Base-by-base conservation (phyloP, 2,329 filamentous ascomycete genomes). In the Talaromyces sp. region DNA sequence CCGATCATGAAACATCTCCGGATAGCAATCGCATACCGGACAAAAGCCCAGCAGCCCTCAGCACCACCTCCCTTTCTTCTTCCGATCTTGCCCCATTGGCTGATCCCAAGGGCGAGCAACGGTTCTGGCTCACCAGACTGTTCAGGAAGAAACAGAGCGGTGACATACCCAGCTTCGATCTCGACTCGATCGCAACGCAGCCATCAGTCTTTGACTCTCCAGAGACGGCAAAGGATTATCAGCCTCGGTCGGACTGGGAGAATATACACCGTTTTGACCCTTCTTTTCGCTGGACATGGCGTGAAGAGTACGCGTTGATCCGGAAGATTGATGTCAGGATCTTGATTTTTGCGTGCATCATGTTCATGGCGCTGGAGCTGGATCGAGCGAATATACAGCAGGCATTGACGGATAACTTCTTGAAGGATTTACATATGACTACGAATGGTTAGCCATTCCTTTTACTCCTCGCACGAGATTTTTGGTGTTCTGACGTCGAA, bases 241-340 rank as follows among this genome's bases (percentile, higher is more conserved):
- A 73, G 58, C 74, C 74, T 1, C 75, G 75, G 24, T 63, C 68
- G 0, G 66, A 69, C 50, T 77, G 84, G 66, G 80, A 82, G 67
- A 78, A 79, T 17, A 70, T 74, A 31, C 78, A 80, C 65, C 74
- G 76, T 14, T 81, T 78, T 71, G 79, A 82, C 58, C 78, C 78
- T 0, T 69, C 75, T 0, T 73, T 77, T 54, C 74, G 77, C 41
- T 81, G 78, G 78, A 71, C 69, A 0, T 68, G 75, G 24, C 65
- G 71, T 13, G 77, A 80, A 64, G 77, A 80, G 67, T 75, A 73
- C 61, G 69, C 66, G 14, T 57, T 79, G 17, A 62, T 76, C 6
- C 64, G 64, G 56, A 77, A 76, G 27, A 53, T 58, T 31, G 56
- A 58, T 26, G 4, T 53, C 11, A 11, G 49, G 9, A 58, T 58